These are phyloP conservation scores for Acanthamoeba triangularis DNA, from an alignment of 208 protist genomes.

Conservation along the genomic window DNA sequence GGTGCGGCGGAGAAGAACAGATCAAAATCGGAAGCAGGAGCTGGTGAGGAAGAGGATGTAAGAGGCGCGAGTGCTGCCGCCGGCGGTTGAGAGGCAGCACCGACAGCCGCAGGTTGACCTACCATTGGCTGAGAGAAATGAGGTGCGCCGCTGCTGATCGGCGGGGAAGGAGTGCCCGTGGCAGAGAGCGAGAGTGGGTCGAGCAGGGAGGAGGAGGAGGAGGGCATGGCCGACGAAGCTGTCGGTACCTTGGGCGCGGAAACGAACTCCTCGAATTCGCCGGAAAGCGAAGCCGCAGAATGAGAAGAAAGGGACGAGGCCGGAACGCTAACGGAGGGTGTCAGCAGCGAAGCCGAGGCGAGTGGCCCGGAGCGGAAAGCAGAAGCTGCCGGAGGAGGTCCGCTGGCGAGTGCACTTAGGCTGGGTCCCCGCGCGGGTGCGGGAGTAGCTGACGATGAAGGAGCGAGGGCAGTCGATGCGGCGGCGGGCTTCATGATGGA, in stretches of 20 bases:
- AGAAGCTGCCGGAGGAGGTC: neutral
- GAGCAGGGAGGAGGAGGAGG: neutral
- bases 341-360: neutral
- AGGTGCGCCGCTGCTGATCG: neutral
- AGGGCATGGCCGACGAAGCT: neutral
- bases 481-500: neutral
- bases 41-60: neutral
- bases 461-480: neutral
- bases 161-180: neutral
- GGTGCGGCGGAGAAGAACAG: neutral
- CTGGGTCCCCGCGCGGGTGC: neutral
- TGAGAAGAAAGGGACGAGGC: neutral
- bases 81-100: neutral
- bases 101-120: neutral
- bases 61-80: neutral
- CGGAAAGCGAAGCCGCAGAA: neutral
- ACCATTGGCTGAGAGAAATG: neutral
- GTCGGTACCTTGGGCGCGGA: neutral
- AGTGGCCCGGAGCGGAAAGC: neutral
- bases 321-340: neutral
- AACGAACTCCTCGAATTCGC: neutral
- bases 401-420: neutral
- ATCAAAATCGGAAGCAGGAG: constrained; percentile 19
- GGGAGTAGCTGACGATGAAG: neutral
- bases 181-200: neutral